Evolutionary conservation across 2,329 filamentous ascomycete genomes (phyloP), one percentile per base, ranked within the genome.

Genomic region (Teratosphaeriaceae sp.): DNA sequence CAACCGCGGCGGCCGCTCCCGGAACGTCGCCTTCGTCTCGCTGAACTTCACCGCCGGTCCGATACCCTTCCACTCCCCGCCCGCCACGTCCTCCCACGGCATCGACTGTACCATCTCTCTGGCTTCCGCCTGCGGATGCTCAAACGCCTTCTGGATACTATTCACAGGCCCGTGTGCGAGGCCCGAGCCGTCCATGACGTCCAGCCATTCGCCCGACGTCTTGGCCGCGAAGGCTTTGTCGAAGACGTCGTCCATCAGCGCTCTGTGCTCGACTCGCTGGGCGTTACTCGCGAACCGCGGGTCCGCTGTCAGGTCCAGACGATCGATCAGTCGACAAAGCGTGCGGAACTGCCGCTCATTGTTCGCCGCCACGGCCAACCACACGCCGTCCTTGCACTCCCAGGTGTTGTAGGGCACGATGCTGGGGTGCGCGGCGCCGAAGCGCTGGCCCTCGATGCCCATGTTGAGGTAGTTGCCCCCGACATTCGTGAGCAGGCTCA

Each of bases 381-480:
- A 83, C 74, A 53, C 76, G 13, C 79, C 79, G 48, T 83, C 78
- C 2, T 65, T 65, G 2, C 79, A 82, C 56, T 75, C 74, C 66
- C 82, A 98, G 0, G 88, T 87, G 56, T 84, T 82, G 64, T 98
- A 98, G 0, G 92, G 92, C 0, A 98, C 92, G 61, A 98, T 97
- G 0, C 88, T 94, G n/a, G 90, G 92, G 72, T 98, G 92, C 33
- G 90, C 90, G 3, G 92, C 98, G 5, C 92, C 92, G 90, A 92
- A 97, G 50, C 92, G 76, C 0, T 92, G 92, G 0, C 81, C 78
- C 61, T 98, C 92, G 65, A 95, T 69, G 2, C 89, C 89, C 55
- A 85, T 94, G 49, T 97, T 84, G 31, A 98, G 70, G 47, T 84
- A 88, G 46, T 88, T 95, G 61, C 87, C 94, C 7, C 90, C 92